Base-by-base conservation (phyloP, 305 asterid genomes). In the Andrographis paniculata region DNA sequence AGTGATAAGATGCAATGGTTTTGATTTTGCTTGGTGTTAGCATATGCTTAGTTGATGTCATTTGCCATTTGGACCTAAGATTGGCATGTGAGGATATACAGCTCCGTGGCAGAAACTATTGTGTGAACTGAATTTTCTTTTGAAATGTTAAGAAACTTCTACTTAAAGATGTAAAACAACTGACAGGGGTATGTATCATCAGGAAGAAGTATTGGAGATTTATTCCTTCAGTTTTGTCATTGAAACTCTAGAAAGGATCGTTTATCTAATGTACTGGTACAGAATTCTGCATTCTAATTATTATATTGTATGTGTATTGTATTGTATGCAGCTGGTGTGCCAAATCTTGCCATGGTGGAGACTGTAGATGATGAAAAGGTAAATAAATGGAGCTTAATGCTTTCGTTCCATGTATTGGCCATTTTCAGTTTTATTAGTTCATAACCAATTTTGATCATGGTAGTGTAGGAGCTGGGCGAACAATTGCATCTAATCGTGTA, bases 351-450 rank as follows among this genome's bases (percentile, higher is more conserved):
- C 56, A 68, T 85, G 87, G 98, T 89, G 64, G 94, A 89, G 78
- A 82, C 86, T 20, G 93, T 89, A 40, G 95, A 89, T 68, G 95
- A 89, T 66, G 93, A 74, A 56, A 89, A 89, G 94, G 97, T 88
- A 68, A 56, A 44, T 22, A 48, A 52, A 30, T 17, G 50, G 38
- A 15, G 41, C 4, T 28, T 24, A 20, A 18, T 60, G 6, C 19
- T 15, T 55, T 48, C 6, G 14, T 21, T 19, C 23, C 59, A 10
- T 48, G 23, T 21, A 43, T 21, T 37, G 20, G 48, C 38, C 18
- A 20, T 42, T 45, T 10, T 35, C 22, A 14, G 0, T 45, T 11
- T 16, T 36, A 27, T 47, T 22, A 1, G 40, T 44, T 27, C n/a
- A n/a, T n/a, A n/a, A n/a, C n/a, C n/a, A n/a, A n/a, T n/a, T n/a